Conservation (phyloP, 164 flowering plant species). For the Stephania cephalantha region DNA sequence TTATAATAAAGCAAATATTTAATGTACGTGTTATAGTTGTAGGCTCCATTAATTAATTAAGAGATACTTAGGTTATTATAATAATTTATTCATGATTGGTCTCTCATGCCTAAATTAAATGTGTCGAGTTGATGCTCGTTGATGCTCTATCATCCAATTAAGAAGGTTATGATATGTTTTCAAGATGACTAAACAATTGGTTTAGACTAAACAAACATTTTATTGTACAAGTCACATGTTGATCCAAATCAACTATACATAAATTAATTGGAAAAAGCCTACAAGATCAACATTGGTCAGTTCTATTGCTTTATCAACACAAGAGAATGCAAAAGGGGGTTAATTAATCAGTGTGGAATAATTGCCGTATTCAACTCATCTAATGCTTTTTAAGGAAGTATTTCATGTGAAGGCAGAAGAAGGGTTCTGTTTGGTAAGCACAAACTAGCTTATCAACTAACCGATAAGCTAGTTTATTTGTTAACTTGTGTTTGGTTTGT, state of each 20-base stretch:
- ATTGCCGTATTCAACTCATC: neutral
- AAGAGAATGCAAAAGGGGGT: neutral
- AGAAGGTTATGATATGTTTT: neutral
- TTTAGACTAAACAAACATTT: neutral
- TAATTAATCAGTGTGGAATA: neutral
- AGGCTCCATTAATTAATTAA: too few species aligned
- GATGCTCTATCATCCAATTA: neutral
- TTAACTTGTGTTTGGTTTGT: too few species aligned
- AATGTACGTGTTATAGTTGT: too few species aligned
- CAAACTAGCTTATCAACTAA: too few species aligned
- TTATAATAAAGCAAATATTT: too few species aligned
- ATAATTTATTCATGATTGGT: neutral
- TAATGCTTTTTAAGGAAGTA: neutral
- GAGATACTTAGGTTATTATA: neutral
- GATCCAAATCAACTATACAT: neutral
- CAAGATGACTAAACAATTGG: neutral
- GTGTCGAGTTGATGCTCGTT: neutral
- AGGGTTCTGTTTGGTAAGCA: too few species aligned
- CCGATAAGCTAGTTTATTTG: too few species aligned
- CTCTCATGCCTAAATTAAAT: neutral
- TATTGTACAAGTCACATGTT: constrained; percentile 9
- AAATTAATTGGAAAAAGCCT: neutral
- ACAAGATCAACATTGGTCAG: neutral
- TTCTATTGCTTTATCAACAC: neutral
- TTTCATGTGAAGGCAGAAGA: constrained; percentile 10